Percentiles rank a stretch among this genome's conserved stretches.
Conservation (phyloP, 352 stramenopile species). For the Peronospora farinosa region DNA sequence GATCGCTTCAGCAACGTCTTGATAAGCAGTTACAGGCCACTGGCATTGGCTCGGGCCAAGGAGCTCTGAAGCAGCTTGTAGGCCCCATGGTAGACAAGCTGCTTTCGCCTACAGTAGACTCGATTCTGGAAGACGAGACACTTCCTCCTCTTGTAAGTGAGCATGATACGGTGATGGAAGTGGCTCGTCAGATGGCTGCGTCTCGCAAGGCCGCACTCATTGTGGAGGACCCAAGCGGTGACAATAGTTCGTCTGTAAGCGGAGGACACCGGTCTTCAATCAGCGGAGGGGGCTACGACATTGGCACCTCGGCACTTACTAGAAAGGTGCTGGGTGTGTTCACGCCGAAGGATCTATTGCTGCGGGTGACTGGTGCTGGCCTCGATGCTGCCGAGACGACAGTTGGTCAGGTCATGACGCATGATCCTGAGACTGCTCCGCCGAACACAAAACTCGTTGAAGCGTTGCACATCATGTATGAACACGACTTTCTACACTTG, state of each 20-base stretch:
- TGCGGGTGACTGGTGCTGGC: conserved; percentile 89
- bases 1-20: conserved; percentile 60
- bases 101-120: conserved; percentile 74
- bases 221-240: conserved; percentile 57
- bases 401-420: conserved; percentile 94
- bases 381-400: conserved; percentile 85
- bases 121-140: conserved; percentile 72
- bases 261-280: conserved; percentile 33
- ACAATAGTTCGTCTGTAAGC: conserved; percentile 33
- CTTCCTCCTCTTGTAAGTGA: conserved; percentile 71
- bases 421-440: conserved; percentile 90
- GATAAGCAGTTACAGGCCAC: conserved; percentile 72
- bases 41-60: conserved; percentile 53
- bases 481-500: conserved; percentile 96
- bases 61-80: conserved; percentile 63
- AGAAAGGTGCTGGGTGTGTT: conserved; percentile 92
- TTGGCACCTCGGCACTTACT: conserved; percentile 35
- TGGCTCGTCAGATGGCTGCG: conserved; percentile 79
- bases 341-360: conserved; percentile 96
- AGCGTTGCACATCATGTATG: conserved; percentile 96
- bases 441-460: conserved; percentile 92
- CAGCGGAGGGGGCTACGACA: conserved; percentile 34
- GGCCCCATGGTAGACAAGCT: conserved; percentile 84
- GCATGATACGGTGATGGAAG: conserved; percentile 78
- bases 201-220: conserved; percentile 77